Conservation (phyloP, 345 rosid species). For the Populus alba region DNA sequence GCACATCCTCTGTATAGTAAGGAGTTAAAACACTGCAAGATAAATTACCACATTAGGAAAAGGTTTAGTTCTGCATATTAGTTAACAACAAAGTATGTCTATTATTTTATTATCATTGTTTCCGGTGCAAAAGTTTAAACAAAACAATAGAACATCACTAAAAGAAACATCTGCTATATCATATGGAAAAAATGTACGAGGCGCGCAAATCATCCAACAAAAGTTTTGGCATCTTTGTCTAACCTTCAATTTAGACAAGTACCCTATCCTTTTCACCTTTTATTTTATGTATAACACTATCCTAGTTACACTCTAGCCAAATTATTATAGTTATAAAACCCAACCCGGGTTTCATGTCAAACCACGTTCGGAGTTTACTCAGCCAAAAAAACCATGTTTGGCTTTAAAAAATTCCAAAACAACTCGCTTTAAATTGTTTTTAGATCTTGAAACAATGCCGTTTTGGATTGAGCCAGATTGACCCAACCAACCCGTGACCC, state of each 20-base stretch:
- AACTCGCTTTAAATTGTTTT: no score
- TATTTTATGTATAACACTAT: neutral
- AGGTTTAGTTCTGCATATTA: neutral
- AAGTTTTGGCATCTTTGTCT: neutral
- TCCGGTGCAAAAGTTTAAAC: neutral
- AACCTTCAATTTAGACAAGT: neutral
- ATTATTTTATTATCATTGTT: neutral
- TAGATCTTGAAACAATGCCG: no score
- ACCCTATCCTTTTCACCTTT: neutral
- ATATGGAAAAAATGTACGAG: no score
- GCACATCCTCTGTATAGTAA: conserved; percentile 87
- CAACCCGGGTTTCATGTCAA: no score
- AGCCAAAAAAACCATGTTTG: no score
- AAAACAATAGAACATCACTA: neutral
- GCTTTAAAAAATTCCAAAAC: no score
- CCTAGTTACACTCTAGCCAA: neutral
- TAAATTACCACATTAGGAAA: conserved; percentile 9
- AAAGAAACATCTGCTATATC: neutral
- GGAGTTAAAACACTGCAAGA: conserved; percentile 86
- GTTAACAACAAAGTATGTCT: neutral
- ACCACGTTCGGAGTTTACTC: no score
- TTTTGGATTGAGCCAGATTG: no score
- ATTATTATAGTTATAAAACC: neutral
- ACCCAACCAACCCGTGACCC: no score
- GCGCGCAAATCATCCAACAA: neutral